These are phyloP conservation scores for Colletotrichum liaoningense DNA, from an alignment of 2,329 filamentous ascomycete species.

Conservation along the genomic window DNA sequence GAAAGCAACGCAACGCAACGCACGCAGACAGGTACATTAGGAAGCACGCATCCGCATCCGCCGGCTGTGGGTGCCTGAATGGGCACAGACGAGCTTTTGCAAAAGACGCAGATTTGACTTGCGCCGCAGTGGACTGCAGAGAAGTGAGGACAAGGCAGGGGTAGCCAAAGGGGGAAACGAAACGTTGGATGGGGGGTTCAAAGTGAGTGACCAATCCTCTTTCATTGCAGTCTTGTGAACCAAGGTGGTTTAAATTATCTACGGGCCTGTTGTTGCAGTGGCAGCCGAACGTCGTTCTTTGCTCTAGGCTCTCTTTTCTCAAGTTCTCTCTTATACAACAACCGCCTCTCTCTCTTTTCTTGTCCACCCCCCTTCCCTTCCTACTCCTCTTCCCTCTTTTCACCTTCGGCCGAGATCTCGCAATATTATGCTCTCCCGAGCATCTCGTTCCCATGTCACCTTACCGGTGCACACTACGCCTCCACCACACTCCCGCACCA, in stretches of 20 bases:
- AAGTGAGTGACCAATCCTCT: constrained; percentile 21
- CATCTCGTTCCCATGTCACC: not conserved
- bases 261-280: constrained; percentile 26
- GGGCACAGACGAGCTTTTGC: not conserved
- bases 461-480: not conserved
- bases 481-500: not conserved
- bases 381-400: too few relatives aligned
- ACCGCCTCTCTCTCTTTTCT: not conserved
- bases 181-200: not conserved
- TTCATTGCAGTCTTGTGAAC: constrained; percentile 22
- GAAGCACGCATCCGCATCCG: constrained; percentile 26
- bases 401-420: not conserved
- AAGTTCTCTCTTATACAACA: not conserved
- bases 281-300: not conserved
- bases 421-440: not conserved
- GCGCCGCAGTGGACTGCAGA: constrained; percentile 1
- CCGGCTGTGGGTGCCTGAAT: constrained; percentile 23
- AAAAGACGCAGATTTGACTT: constrained; percentile 17
- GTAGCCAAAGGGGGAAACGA: not conserved
- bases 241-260: constrained; percentile 25
- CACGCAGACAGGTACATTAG: constrained; percentile 20
- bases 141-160: not conserved
- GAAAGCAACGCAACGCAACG: not conserved
- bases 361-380: not conserved
- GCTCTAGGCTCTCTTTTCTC: not conserved